Evolutionary conservation across 352 stramenopile genomes (phyloP).

Genomic region (Hyaloperonospora brassicae): DNA sequence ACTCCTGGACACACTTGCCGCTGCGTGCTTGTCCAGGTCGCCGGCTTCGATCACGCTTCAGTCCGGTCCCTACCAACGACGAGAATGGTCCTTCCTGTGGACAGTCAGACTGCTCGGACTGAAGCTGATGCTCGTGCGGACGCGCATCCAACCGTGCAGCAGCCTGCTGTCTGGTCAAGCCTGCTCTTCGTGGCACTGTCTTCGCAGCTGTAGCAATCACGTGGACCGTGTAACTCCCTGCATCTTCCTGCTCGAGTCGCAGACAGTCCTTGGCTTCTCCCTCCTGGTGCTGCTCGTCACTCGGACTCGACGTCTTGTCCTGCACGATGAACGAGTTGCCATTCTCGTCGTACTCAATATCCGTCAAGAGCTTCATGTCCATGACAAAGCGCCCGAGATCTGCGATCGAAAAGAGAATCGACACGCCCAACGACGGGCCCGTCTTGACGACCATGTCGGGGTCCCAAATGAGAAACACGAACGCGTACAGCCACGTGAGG

Average conservation of each 20-base stretch:
- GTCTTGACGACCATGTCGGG: slow-evolving; percentile 66
- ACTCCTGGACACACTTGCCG: slow-evolving; percentile 12
- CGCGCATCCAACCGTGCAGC: no score
- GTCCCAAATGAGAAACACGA: slow-evolving; percentile 58
- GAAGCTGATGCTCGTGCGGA: no score
- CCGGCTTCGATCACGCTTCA: slow-evolving; percentile 12
- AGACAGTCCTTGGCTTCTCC: slow-evolving; percentile 24
- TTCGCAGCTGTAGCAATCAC: no score
- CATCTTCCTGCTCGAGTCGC: slow-evolving; percentile 6
- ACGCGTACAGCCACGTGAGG: slow-evolving; percentile 52
- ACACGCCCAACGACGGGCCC: slow-evolving; percentile 55
- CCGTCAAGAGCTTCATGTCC: slow-evolving; percentile 60
- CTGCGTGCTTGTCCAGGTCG: slow-evolving; percentile 2
- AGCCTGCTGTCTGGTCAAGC: no score
- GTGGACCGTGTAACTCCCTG: no score
- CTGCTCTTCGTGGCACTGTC: no score
- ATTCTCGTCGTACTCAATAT: slow-evolving; percentile 54
- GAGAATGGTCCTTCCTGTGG: no score
- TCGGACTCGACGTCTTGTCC: slow-evolving; percentile 8
- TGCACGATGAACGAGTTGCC: slow-evolving; percentile 32
- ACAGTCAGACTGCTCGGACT: no score
- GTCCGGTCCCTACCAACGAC: no score
- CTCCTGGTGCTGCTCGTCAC: slow-evolving; percentile 7
- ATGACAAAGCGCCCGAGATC: slow-evolving; percentile 68
- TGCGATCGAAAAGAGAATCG: slow-evolving; percentile 58